Evolutionary conservation across 2,329 filamentous ascomycete species (phyloP), one percentile per base, ranked within the genome.

Genomic region (Pezicula carpinea): DNA sequence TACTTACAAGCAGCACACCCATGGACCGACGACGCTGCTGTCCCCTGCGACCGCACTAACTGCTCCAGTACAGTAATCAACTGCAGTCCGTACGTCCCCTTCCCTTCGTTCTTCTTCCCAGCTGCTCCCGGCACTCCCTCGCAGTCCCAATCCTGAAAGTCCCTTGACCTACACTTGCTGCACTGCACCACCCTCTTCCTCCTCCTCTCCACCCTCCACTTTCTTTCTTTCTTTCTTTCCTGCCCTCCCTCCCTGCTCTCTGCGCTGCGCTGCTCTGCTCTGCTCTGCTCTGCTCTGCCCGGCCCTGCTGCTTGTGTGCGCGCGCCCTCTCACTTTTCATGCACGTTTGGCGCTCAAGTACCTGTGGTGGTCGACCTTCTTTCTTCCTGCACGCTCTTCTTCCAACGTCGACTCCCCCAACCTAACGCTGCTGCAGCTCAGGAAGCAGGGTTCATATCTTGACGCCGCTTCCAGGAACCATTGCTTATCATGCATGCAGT

Each of bases 401-500:
- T 51, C 48, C 40, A 42, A 51, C 50, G 45, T 49, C 50, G 47
- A 22, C 36, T 38, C 43, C 39, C 46, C 51, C 35, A 52, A 29
- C 26, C 49, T 52, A 58, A 56, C 51, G 54, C 47, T 46, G 48
- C 57, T 58, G 59, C 59, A 59, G 59, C 56, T 54, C 47, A 52
- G 39, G 40, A 47, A 50, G 52, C 59, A 59, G 55, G 57, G 59
- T 62, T 58, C 50, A 47, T 49, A 52, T 57, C 49, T 59, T 57
- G 54, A 61, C 58, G 57, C 56, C 57, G 50, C 54, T 51, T 39
- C 52, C 57, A 62, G 59, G 59, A 62, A 63, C 60, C 52, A 56
- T 54, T 58, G 57, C 57, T 64, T 61, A 64, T 60, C 61, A 64
- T 64, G 61, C 62, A 65, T 64, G 62, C 60, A 59, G 53, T 56